Evolutionary conservation across 192 early-diverging fungal species (phyloP), one percentile per base, ranked within the genome.

Genomic region (Podila epigama): DNA sequence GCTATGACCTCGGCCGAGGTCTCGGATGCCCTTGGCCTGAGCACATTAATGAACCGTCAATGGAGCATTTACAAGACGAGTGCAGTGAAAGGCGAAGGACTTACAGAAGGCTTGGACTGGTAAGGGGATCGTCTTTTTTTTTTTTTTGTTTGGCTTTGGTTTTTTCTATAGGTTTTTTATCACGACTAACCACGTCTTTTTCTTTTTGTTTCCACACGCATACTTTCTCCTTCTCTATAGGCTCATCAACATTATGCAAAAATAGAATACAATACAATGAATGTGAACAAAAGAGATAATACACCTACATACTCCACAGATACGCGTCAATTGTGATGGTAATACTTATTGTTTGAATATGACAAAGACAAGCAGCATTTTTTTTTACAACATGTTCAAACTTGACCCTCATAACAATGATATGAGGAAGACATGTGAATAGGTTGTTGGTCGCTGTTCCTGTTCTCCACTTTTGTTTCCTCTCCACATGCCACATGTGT

Each of bases 1-100:
- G 96, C 97, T 25, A 92, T 98, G 92, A 86, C 90, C 31, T 87
- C 90, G 22, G 91, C 94, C 8, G 93, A 98, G 82, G 92, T 99
- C 5, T 91, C 93, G 12, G 93, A 98, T 55, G 83, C 86, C 5
- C 82, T 99, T 33, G 93, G 94, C 7, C 79, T 99, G 79, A 90
- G 89, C 15, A 86, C 87, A 29, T 73, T 98, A 66, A 94, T 93
- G 82, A 94, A 92, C 72, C 78, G 97, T 55, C 92, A 93, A 70
- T 99, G 97, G 95, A 88, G 91, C 39, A 98, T 99, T 41, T 93
- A 92, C 83, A 94, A 92, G 81, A 97, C 96, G 44, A 93, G 90
- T 72, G 97, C 97, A 22, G 87, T 95, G 48, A 97, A 93, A 62
- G 97, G 97, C 16, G 95, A 96, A 61, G 97, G 97, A 5, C 78